Evolutionary conservation across 1,284 basidiomycete genomes (phyloP).

Genomic region (Trichosporon faecale): DNA sequence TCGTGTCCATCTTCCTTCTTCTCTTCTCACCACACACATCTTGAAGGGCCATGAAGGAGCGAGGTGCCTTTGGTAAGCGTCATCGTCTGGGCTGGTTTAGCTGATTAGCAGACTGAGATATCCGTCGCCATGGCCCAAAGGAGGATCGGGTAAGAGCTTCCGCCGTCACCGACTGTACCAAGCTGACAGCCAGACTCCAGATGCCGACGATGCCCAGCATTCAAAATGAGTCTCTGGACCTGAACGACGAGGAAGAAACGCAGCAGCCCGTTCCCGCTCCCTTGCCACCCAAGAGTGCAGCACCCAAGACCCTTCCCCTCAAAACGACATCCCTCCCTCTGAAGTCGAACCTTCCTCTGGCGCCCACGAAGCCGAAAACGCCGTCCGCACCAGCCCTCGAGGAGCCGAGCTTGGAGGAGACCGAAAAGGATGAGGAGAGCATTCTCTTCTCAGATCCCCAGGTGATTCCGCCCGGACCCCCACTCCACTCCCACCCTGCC

Average conservation of each 20-base stretch:
- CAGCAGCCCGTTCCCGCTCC: not conserved
- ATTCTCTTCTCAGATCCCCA: slow-evolving; percentile 2
- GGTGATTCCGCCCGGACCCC: not conserved
- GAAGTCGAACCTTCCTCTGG: not conserved
- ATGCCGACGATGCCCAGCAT: not conserved
- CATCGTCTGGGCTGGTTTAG: too few species aligned
- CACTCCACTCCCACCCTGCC: not conserved
- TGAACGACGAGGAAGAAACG: not conserved
- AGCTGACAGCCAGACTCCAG: not conserved
- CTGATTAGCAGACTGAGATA: not conserved
- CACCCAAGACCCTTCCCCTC: not conserved
- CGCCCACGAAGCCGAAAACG: not conserved
- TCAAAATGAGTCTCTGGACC: not conserved
- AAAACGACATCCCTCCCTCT: not conserved
- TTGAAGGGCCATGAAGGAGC: not conserved
- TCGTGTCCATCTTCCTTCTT: not conserved
- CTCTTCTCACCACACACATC: not conserved
- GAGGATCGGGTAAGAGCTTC: slow-evolving; percentile 4
- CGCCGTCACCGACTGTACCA: too few species aligned
- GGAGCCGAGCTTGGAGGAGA: not conserved
- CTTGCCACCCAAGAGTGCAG: not conserved
- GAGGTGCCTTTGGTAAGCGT: not conserved
- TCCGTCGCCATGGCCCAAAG: not conserved
- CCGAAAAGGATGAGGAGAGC: not conserved
- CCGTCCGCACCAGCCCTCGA: not conserved